These are phyloP conservation scores for Elsinoe arachidis DNA, from an alignment of 2,329 filamentous ascomycete genomes.

Conservation along the genomic window DNA sequence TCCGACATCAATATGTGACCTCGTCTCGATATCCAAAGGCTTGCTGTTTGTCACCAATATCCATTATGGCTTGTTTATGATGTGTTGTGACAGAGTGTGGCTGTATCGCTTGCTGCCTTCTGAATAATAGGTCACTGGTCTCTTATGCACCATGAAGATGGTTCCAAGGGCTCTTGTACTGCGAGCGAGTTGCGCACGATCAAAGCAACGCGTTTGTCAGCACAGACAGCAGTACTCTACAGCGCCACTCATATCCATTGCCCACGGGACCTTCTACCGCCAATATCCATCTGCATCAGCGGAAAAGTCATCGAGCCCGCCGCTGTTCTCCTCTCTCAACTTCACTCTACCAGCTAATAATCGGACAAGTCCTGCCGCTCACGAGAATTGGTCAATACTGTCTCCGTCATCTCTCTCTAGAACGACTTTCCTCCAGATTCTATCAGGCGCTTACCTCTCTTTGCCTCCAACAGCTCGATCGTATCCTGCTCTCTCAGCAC, in stretches of 20 bases:
- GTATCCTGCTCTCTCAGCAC: slow-evolving; percentile 67
- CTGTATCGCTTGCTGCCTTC: no score
- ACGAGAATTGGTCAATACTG: slow-evolving; percentile 64
- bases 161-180: not conserved
- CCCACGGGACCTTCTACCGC: slow-evolving; percentile 75
- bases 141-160: not conserved
- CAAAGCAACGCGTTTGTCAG: no score
- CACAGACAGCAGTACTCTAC: not conserved
- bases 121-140: no score
- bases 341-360: slow-evolving; percentile 59
- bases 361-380: slow-evolving; percentile 18
- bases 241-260: slow-evolving; percentile 49
- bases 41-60: no score
- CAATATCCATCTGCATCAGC: slow-evolving; percentile 51
- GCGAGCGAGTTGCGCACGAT: no score
- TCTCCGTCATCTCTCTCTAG: slow-evolving; percentile 71
- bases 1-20: no score
- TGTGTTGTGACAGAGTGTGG: no score
- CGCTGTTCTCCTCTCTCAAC: slow-evolving; percentile 62
- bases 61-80: no score
- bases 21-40: no score
- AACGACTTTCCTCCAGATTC: slow-evolving; percentile 71
- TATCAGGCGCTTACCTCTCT: slow-evolving; percentile 67
- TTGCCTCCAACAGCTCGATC: slow-evolving; percentile 66
- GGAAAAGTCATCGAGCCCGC: slow-evolving; percentile 50